A percentile compares a stretch with the other conserved stretches of the same genome.
Conservation (phyloP, 192 early-diverging fungal genomes). For the Backusella psychrophila region DNA sequence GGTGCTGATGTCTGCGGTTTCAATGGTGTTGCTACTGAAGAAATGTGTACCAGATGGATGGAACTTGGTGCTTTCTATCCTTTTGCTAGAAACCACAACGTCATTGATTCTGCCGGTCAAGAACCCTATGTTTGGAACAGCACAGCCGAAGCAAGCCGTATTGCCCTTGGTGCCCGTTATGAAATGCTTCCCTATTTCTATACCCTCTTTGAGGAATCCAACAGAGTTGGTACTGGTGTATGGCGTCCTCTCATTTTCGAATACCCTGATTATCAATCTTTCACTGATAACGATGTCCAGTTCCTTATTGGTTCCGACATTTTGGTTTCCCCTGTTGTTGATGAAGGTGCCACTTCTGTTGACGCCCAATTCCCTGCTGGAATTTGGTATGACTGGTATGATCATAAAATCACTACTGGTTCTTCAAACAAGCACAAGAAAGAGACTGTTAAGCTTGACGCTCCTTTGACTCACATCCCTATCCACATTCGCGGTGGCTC, state of each 20-base stretch:
- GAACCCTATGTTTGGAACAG: slow-evolving; percentile 59
- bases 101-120: slow-evolving; percentile 41
- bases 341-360: slow-evolving; percentile 46
- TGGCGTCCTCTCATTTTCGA: slow-evolving; percentile 55
- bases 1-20: slow-evolving; percentile 78
- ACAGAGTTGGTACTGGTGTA: slow-evolving; percentile 50
- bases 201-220: slow-evolving; percentile 47
- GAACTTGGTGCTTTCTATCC: slow-evolving; percentile 51
- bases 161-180: slow-evolving; percentile 56
- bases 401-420: slow-evolving; percentile 19
- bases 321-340: slow-evolving; percentile 58
- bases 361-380: slow-evolving; percentile 60
- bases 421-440: slow-evolving; percentile 22
- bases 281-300: slow-evolving; percentile 54
- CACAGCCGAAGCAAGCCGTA: slow-evolving; percentile 55
- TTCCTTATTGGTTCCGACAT: slow-evolving; percentile 57
- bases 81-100: slow-evolving; percentile 62
- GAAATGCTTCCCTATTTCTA: slow-evolving; percentile 63
- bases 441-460: slow-evolving; percentile 32
- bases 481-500: slow-evolving; percentile 60
- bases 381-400: slow-evolving; percentile 63
- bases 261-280: slow-evolving; percentile 36
- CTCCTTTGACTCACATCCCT: slow-evolving; percentile 52
- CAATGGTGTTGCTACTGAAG: slow-evolving; percentile 55
- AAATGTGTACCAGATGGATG: slow-evolving; percentile 66